Evolutionary conservation across 2,329 filamentous ascomycete species (phyloP).

Genomic region (Colletotrichum trifolii): DNA sequence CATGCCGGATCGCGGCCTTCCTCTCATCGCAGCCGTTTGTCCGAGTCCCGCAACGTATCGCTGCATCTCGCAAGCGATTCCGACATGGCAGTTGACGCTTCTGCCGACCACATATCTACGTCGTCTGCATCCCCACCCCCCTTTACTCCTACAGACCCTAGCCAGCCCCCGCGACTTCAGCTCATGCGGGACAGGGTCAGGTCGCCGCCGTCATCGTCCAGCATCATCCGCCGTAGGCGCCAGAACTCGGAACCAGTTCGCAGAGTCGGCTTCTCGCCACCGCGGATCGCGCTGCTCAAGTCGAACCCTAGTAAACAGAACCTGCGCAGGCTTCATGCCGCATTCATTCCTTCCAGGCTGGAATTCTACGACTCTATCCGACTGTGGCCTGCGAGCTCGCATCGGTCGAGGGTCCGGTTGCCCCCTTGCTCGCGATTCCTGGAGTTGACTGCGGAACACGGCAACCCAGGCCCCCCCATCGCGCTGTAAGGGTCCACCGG

Average conservation of each 20-base stretch:
- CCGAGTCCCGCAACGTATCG: conserved; percentile 10
- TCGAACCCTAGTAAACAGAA: conserved; percentile 30
- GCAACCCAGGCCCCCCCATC: conserved; percentile 15
- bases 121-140: conserved; percentile 18
- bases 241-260: conserved; percentile 30
- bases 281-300: conserved; percentile 34
- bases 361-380: conserved; percentile 35
- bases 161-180: conserved; percentile 21
- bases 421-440: conserved; percentile 32
- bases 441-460: conserved; percentile 23
- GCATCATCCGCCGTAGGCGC: conserved; percentile 16
- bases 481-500: conserved; percentile 4
- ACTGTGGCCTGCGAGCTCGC: conserved; percentile 26
- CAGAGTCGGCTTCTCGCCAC: conserved; percentile 18
- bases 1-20: not conserved
- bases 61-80: conserved; percentile 2
- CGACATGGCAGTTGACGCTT: not conserved
- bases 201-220: conserved; percentile 6
- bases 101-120: conserved; percentile 13
- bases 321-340: conserved; percentile 23
- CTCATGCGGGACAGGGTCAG: conserved; percentile 15
- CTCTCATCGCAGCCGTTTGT: not conserved
- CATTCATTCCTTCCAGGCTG: conserved; percentile 20
- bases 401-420: conserved; percentile 21
- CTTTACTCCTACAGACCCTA: conserved; percentile 18